Base-by-base conservation (phyloP, 352 stramenopile species). In the Phytophthora quininea region DNA sequence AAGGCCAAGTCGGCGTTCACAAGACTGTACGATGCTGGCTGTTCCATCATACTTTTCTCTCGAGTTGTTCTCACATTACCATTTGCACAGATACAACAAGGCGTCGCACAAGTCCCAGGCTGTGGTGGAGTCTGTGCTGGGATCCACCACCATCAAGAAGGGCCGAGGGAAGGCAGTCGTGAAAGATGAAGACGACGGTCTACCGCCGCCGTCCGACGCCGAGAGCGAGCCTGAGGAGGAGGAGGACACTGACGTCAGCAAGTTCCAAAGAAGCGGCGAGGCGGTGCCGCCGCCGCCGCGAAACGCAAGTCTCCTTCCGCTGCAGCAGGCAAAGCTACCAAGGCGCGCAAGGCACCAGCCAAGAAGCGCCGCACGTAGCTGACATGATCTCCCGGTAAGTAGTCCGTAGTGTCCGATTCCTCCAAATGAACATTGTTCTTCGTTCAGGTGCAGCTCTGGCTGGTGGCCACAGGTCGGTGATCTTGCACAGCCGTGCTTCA, bases 1-100 rank as follows among this genome's bases (percentile, higher is more conserved):
- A 96, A 97, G 64, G 78, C 87, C 27, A 99, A 99, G 75, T 88
- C 94, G 2, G 85, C 90, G 14, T 98, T 99, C 74, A 99, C 97
- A 2, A 83, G 93, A 58, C 73, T 90, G 71, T 94, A 84, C 70
- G 79, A 68, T 51, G 27, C 3, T 24, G 6, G 33, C 38, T 12
- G 11, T 56, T 40, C 54, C 48, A 27, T 30, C 27, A 27, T 15
- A 11, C 19, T 1, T 30, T 30, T 35, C 40, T 58, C 37, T 69
- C 52, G 9, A 52, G 31, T 40, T 54, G 15, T 62, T 24, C 6
- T 50, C 10, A 67, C 9, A 19, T 48, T 64, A 50, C 6, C 7
- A 3, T 49, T 42, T 55, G 4, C 11, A 24, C 55, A 84, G 80
- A 60, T 98, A 98, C 77, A 99, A 99, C 84, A 88, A 96, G 67